phyloP scores from a whole-genome alignment of 2,329 filamentous ascomycete species.

The Fonsecaea nubica region DNA sequence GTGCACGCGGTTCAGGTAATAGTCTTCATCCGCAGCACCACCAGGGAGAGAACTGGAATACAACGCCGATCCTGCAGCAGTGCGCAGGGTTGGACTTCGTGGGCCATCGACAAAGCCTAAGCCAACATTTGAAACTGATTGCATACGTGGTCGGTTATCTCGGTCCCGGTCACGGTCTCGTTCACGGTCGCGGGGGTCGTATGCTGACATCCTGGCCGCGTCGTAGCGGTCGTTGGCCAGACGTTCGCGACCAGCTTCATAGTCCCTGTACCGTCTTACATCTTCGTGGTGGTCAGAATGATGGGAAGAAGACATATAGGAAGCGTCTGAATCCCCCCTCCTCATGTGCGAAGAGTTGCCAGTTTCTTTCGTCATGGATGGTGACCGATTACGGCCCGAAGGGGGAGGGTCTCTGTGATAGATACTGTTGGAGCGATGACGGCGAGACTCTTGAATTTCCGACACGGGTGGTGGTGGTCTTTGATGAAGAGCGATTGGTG shows the following conservation, averaged over 20 bases:
- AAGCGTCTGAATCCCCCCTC: constrained; percentile 25
- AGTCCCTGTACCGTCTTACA: constrained; percentile 33
- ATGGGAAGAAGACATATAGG: constrained; percentile 28
- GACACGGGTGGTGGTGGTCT: constrained; percentile 30
- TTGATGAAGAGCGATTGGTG: constrained; percentile 38
- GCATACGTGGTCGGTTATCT: constrained; percentile 32
- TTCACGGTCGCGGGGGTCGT: constrained; percentile 35
- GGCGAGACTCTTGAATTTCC: constrained; percentile 32
- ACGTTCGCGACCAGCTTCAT: constrained; percentile 34
- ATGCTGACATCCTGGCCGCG: constrained; percentile 35
- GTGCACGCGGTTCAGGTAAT: constrained; percentile 31
- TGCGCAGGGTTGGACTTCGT: constrained; percentile 17
- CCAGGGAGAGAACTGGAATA: constrained; percentile 13
- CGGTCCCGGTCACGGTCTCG: constrained; percentile 17
- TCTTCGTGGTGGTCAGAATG: constrained; percentile 32
- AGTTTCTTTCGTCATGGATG: constrained; percentile 32
- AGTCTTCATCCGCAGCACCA: constrained; percentile 32
- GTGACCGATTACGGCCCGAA: constrained; percentile 32
- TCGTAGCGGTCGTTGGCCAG: constrained; percentile 37
- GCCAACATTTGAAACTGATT: constrained; percentile 29
- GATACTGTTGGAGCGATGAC: constrained; percentile 29
- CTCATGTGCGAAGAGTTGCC: constrained; percentile 23
- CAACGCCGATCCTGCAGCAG: background rate
- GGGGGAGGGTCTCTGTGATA: constrained; percentile 34
- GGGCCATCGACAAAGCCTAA: constrained; percentile 24